Percentiles rank a stretch among this genome's conserved stretches.
Conservation (phyloP, 2,329 filamentous ascomycete species). For the Tolypocladium tropicale region DNA sequence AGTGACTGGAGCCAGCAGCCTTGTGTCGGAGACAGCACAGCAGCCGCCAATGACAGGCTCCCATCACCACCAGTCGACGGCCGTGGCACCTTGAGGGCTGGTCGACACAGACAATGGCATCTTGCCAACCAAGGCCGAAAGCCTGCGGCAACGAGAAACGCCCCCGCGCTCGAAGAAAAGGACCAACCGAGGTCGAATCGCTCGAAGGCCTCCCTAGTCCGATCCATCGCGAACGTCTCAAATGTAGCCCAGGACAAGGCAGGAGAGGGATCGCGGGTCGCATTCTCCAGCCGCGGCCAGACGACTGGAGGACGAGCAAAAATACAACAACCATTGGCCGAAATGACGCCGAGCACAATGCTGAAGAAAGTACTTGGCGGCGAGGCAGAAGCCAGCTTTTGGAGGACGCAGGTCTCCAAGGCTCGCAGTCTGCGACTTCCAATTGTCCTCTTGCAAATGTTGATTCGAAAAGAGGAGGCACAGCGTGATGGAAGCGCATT, state of each 20-base stretch:
- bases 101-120: neutral
- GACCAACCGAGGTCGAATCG: neutral
- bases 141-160: neutral
- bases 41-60: neutral
- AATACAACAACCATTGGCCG: constrained; percentile 10
- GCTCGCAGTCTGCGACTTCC: constrained; percentile 16
- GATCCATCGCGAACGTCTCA: neutral
- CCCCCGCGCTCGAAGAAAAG: neutral
- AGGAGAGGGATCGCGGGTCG: neutral
- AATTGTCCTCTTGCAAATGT: constrained; percentile 21
- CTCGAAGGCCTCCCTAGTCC: no score
- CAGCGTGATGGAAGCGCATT: constrained; percentile 8
- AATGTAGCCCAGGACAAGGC: neutral
- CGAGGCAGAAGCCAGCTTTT: constrained; percentile 2
- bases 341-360: constrained; percentile 14
- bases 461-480: constrained; percentile 13
- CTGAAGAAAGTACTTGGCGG: constrained; percentile 11
- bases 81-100: neutral
- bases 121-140: neutral
- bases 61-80: neutral
- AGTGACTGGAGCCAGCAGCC: neutral
- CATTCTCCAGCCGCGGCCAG: neutral
- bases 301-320: neutral
- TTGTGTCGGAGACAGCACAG: neutral
- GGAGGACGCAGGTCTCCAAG: constrained; percentile 11